A percentile compares a stretch with the other conserved stretches of the same genome.
These are phyloP conservation scores for Henckelia pumila DNA, from an alignment of 257 asterid species.

Conservation along the genomic window DNA sequence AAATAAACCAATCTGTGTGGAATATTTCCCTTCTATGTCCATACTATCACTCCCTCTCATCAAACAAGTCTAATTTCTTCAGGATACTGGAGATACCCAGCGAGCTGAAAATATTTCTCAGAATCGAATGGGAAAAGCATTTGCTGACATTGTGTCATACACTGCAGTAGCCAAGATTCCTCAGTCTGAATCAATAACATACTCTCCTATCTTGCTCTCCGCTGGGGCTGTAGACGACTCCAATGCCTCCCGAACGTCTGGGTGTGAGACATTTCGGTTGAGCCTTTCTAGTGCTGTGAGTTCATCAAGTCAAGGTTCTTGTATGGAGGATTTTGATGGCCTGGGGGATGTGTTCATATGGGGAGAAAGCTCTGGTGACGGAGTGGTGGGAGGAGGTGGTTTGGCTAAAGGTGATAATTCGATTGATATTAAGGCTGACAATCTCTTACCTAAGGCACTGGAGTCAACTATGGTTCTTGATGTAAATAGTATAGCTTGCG, in stretches of 20 bases:
- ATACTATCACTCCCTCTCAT: conserved; percentile 16
- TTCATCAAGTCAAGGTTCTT: conserved; percentile 89
- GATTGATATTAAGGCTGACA: conserved; percentile 35
- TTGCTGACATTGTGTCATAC: conserved; percentile 64
- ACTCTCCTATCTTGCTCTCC: conserved; percentile 29
- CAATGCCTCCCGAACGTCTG: conserved; percentile 51
- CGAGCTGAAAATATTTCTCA: conserved; percentile 43
- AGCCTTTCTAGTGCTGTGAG: conserved; percentile 90
- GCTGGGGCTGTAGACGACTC: conserved; percentile 43
- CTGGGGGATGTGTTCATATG: conserved; percentile 85
- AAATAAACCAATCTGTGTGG: neutral
- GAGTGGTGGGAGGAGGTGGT: conserved; percentile 75
- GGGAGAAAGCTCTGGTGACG: conserved; percentile 78
- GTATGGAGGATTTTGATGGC: conserved; percentile 68
- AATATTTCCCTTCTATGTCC: conserved; percentile 6
- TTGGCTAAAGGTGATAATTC: conserved; percentile 28
- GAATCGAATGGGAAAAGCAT: conserved; percentile 71
- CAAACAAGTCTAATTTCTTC: conserved; percentile 31
- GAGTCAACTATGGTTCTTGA: conserved; percentile 74
- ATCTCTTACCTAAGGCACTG: conserved; percentile 62
- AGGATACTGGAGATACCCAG: conserved; percentile 55
- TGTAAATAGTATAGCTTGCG: conserved; percentile 62
- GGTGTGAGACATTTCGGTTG: conserved; percentile 56
- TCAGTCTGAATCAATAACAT: conserved; percentile 35
- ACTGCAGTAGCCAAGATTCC: conserved; percentile 58